phyloP scores from a whole-genome alignment of 176 grass and related monocot species.

The Thinopyrum elongatum region DNA sequence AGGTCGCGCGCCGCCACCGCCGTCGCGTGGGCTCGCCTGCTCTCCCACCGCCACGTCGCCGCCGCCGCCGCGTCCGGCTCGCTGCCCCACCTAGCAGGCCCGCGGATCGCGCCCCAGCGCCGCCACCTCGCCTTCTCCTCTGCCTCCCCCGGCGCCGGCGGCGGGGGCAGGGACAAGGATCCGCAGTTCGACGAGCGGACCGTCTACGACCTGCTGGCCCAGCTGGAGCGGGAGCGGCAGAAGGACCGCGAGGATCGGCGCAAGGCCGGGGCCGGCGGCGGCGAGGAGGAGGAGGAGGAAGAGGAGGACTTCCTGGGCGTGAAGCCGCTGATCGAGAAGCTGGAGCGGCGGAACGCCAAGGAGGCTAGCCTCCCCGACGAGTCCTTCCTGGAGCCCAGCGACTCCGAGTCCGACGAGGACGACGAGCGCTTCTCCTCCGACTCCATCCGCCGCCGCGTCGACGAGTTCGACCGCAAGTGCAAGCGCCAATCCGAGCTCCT shows the following conservation, averaged over 20 bases:
- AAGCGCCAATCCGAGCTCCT: conserved; percentile 72
- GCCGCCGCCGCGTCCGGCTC: background rate
- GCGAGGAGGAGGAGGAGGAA: conserved; percentile 40
- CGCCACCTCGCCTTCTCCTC: conserved; percentile 49
- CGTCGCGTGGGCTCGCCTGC: conserved; percentile 54
- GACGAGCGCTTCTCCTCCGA: conserved; percentile 70
- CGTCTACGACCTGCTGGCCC: conserved; percentile 54
- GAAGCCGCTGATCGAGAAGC: conserved; percentile 66
- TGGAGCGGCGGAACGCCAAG: conserved; percentile 52
- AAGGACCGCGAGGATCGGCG: conserved; percentile 36
- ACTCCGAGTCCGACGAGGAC: conserved; percentile 82
- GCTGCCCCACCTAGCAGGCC: background rate
- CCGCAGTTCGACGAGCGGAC: conserved; percentile 26
- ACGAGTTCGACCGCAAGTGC: conserved; percentile 84
- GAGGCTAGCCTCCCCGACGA: conserved; percentile 22
- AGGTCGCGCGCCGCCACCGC: conserved; percentile 41
- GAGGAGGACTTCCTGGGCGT: conserved; percentile 79
- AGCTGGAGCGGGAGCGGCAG: conserved; percentile 64
- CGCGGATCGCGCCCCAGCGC: conserved; percentile 28
- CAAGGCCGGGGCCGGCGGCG: background rate
- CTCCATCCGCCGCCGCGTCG: conserved; percentile 48
- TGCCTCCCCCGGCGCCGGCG: background rate
- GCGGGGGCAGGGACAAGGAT: background rate
- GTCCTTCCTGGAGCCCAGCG: conserved; percentile 64
- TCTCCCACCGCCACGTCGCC: conserved; percentile 25